Evolutionary conservation across 73 alveolate genomes (phyloP).

Genomic region (Paramecium octaurelia): DNA sequence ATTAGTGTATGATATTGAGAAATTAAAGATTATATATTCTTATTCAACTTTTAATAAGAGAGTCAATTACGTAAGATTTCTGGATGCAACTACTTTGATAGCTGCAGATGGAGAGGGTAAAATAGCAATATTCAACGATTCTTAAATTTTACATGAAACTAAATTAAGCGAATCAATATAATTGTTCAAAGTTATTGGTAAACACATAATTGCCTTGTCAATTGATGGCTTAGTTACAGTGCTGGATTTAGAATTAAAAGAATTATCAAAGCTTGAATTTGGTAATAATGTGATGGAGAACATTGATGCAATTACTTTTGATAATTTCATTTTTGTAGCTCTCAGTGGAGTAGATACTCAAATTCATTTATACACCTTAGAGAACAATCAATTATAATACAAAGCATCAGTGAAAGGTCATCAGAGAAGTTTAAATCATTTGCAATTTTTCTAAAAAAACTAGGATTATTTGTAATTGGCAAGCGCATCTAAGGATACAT

Average conservation of each 20-base stretch:
- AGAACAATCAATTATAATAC: not conserved
- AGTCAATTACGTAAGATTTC: slow-evolving; percentile 36
- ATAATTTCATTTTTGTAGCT: not conserved
- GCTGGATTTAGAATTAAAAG: not conserved
- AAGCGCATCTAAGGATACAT: slow-evolving; percentile 58
- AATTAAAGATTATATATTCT: not conserved
- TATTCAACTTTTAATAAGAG: not conserved
- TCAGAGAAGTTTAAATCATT: slow-evolving; percentile 21
- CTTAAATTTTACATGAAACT: not conserved
- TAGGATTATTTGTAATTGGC: slow-evolving; percentile 8
- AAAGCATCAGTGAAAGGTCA: slow-evolving; percentile 56
- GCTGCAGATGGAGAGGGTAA: slow-evolving; percentile 45
- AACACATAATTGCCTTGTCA: not conserved
- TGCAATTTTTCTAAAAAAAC: not conserved
- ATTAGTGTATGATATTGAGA: slow-evolving; percentile 6
- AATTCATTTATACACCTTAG: slow-evolving; percentile 37
- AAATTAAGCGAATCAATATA: not conserved
- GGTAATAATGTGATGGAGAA: slow-evolving; percentile 45
- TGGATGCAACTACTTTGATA: not conserved
- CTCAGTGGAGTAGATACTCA: slow-evolving; percentile 57
- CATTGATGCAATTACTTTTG: slow-evolving; percentile 13
- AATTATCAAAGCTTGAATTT: not conserved
- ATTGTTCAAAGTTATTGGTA: not conserved
- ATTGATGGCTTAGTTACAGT: slow-evolving; percentile 20
- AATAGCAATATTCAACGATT: not conserved